Percentiles rank a stretch among this genome's conserved stretches.
Conservation (phyloP, 306 rosid genomes). For the Hippophae rhamnoides region DNA sequence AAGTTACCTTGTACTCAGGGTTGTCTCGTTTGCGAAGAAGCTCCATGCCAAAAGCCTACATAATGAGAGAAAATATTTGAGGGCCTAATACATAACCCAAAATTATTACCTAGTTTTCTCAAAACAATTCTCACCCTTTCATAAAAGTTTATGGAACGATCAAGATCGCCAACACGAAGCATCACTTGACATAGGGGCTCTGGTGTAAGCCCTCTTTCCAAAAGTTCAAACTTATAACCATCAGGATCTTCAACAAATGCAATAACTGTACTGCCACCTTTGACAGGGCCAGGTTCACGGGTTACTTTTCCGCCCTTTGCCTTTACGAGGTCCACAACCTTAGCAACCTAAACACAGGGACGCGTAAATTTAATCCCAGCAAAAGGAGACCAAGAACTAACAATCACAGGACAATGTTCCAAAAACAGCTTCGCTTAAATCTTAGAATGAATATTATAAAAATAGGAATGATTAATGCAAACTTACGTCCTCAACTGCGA, state of each 20-base stretch:
- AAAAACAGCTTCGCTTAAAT: too few species aligned
- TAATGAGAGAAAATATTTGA: not conserved
- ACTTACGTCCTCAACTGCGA: slow-evolving; percentile 95
- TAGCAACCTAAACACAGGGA: slow-evolving; percentile 49
- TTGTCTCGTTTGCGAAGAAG: slow-evolving; percentile 72
- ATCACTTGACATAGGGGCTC: slow-evolving; percentile 95
- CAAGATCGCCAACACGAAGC: slow-evolving; percentile 94
- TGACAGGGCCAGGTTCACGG: slow-evolving; percentile 69
- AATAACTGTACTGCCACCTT: slow-evolving; percentile 53
- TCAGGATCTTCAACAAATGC: slow-evolving; percentile 93
- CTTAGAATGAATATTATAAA: slow-evolving; percentile 3
- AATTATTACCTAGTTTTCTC: slow-evolving; percentile 9
- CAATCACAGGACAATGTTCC: slow-evolving; percentile 11
- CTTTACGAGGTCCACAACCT: slow-evolving; percentile 74
- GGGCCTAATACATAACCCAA: slow-evolving; percentile 15
- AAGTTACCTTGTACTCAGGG: slow-evolving; percentile 81
- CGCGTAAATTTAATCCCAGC: slow-evolving; percentile 7
- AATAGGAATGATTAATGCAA: slow-evolving; percentile 8
- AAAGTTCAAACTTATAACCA: slow-evolving; percentile 82
- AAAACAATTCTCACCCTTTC: slow-evolving; percentile 56
- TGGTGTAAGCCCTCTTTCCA: slow-evolving; percentile 75
- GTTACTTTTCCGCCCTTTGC: slow-evolving; percentile 84
- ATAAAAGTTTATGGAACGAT: slow-evolving; percentile 78
- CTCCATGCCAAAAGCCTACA: slow-evolving; percentile 86
- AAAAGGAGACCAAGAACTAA: slow-evolving; percentile 13